Conservation (phyloP, 139 green algal genomes). For the Tetradesmus obliquus region DNA sequence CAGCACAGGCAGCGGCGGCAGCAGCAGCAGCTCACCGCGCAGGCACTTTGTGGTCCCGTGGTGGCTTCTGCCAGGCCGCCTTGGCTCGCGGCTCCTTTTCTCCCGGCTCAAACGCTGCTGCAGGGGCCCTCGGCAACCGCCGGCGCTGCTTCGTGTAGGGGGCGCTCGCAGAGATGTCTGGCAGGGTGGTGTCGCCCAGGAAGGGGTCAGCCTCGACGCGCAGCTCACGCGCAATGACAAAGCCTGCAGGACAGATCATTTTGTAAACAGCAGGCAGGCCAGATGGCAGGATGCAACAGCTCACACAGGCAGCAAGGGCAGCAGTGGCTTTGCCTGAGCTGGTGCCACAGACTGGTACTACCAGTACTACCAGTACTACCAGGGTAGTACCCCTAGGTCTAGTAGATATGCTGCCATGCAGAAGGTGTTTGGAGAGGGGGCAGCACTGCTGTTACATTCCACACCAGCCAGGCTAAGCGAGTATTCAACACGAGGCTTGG, state of each 20-base stretch:
- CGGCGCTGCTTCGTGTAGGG: neutral
- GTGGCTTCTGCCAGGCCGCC: neutral
- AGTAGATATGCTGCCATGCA: neutral
- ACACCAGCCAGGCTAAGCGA: neutral
- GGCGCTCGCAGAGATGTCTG: slow-evolving; percentile 33
- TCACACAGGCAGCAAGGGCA: neutral
- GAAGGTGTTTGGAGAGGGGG: neutral
- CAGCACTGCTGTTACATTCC: neutral
- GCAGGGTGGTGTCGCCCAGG: neutral
- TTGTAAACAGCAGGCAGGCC: neutral
- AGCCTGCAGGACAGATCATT: neutral
- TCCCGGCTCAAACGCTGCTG: slow-evolving; percentile 3
- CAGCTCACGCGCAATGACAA: slow-evolving; percentile 31
- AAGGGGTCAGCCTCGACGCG: neutral
- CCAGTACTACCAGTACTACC: neutral
- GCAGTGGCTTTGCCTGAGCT: neutral
- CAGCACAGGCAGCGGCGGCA: neutral
- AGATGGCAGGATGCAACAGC: neutral
- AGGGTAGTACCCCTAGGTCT: neutral
- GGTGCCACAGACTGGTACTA: neutral
- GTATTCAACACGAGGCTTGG: neutral
- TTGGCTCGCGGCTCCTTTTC: neutral
- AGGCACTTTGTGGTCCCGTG: neutral
- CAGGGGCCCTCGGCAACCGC: neutral
- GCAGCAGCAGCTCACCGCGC: neutral